A percentile compares a stretch with the other conserved stretches of the same genome.
phyloP scores from a whole-genome alignment of 2,329 filamentous ascomycete genomes.

The Raffaelea deltoideospora region DNA sequence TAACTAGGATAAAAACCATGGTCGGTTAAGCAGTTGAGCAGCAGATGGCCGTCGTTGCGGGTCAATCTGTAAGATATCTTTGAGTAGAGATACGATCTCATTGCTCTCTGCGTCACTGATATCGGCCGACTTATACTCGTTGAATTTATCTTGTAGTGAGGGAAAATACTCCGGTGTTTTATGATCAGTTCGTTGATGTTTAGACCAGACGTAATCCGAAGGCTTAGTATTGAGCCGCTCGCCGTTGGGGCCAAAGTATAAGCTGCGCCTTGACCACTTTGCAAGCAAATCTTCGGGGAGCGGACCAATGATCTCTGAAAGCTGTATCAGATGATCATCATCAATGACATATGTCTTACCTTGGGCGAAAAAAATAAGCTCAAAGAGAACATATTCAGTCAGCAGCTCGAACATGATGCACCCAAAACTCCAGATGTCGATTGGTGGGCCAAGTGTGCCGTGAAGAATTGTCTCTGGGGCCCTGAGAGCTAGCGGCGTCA shows the following conservation, averaged over 20 bases:
- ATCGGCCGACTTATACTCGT: neutral
- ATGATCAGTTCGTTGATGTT: neutral
- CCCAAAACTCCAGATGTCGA: constrained; percentile 1
- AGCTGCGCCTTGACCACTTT: neutral
- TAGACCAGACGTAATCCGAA: neutral
- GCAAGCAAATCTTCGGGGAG: neutral
- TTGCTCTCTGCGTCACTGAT: neutral
- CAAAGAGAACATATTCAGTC: neutral
- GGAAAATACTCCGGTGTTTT: neutral
- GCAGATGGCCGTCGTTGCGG: neutral
- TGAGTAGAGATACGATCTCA: neutral
- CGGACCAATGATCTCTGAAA: neutral
- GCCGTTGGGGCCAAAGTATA: neutral
- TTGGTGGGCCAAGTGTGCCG: neutral
- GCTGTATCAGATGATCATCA: neutral
- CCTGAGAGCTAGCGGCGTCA: neutral
- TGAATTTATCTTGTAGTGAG: neutral
- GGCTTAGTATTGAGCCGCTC: neutral
- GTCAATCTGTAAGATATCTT: neutral
- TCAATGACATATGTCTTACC: neutral
- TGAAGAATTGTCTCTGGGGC: neutral
- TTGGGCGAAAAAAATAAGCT: neutral
- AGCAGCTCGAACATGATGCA: neutral
- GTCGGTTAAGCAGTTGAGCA: neutral
- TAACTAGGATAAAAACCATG: too few species aligned